Evolutionary conservation across 495 filamentous ascomycete species (phyloP).

Genomic region (Symbiotaphrina buchneri): DNA sequence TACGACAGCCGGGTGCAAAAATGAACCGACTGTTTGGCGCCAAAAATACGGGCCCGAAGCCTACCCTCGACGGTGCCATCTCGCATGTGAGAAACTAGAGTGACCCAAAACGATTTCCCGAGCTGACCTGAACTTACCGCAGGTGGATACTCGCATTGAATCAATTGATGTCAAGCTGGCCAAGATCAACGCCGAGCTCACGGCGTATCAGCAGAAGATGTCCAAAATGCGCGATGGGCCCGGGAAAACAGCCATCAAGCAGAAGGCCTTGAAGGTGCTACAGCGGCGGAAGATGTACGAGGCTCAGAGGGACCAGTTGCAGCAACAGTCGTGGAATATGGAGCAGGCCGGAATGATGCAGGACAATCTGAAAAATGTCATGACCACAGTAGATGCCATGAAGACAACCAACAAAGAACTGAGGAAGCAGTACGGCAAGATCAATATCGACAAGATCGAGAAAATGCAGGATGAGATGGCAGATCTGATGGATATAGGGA

Average conservation of each 20-base stretch:
- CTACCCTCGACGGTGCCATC: conserved; percentile 73
- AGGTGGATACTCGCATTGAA: conserved; percentile 69
- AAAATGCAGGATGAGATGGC: conserved; percentile 98
- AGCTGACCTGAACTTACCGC: no score
- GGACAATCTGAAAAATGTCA: conserved; percentile 95
- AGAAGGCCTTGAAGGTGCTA: conserved; percentile 88
- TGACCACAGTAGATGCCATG: conserved; percentile 96
- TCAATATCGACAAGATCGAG: conserved; percentile 95
- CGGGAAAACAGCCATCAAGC: conserved; percentile 76
- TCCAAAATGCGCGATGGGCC: conserved; percentile 91
- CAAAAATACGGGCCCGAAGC: conserved; percentile 74
- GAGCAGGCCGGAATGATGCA: conserved; percentile 98
- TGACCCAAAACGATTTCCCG: no score
- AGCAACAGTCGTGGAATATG: conserved; percentile 97
- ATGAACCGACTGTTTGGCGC: conserved; percentile 97
- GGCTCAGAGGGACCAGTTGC: conserved; percentile 78
- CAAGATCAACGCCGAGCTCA: conserved; percentile 75
- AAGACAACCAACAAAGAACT: conserved; percentile 89
- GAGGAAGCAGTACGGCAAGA: conserved; percentile 88
- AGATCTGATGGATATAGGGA: conserved; percentile 90
- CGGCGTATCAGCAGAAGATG: conserved; percentile 69
- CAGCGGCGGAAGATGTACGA: conserved; percentile 96
- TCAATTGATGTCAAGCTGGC: conserved; percentile 90
- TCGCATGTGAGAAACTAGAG: conserved; percentile 43
- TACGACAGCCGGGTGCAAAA: not conserved